Evolutionary conservation across 2,329 filamentous ascomycete genomes (phyloP).

Genomic region (Colletotrichum musae): DNA sequence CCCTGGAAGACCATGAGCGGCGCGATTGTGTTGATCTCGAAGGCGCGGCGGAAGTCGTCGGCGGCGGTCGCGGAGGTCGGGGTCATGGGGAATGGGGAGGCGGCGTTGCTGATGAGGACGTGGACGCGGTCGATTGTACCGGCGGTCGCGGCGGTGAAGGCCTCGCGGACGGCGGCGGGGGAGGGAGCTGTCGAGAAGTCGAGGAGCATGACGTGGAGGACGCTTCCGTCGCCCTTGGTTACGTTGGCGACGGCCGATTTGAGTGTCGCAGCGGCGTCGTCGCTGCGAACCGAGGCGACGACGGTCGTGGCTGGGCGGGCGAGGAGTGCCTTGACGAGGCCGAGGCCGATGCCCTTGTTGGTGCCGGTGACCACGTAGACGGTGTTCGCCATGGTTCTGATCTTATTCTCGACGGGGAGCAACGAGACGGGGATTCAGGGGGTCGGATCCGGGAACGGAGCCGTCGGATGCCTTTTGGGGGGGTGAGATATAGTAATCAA

Average conservation of each 20-base stretch:
- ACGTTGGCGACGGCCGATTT: constrained; percentile 42
- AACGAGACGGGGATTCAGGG: not conserved
- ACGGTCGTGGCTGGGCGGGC: constrained; percentile 68
- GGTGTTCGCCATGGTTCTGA: constrained; percentile 42
- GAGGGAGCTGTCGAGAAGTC: constrained; percentile 52
- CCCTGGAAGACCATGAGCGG: constrained; percentile 55
- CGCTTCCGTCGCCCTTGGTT: constrained; percentile 47
- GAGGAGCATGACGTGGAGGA: constrained; percentile 54
- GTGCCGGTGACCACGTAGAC: constrained; percentile 57
- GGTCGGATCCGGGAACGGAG: not conserved
- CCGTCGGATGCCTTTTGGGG: not conserved
- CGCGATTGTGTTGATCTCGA: constrained; percentile 61
- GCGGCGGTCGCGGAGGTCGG: constrained; percentile 48
- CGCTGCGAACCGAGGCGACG: constrained; percentile 54
- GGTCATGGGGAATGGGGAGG: constrained; percentile 51
- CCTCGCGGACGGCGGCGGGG: constrained; percentile 39
- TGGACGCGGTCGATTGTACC: constrained; percentile 59
- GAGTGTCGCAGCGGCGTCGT: constrained; percentile 41
- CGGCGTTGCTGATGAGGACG: constrained; percentile 67
- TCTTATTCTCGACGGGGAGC: not conserved
- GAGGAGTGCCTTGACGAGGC: constrained; percentile 54
- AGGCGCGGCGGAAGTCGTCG: constrained; percentile 54
- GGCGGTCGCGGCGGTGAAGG: constrained; percentile 46
- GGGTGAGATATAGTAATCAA: not conserved
- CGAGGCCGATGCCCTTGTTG: constrained; percentile 58